A percentile compares a stretch with the other conserved stretches of the same genome.
Conservation (phyloP, 768 basidiomycete genomes). For the Cyclocybe aegerita region DNA sequence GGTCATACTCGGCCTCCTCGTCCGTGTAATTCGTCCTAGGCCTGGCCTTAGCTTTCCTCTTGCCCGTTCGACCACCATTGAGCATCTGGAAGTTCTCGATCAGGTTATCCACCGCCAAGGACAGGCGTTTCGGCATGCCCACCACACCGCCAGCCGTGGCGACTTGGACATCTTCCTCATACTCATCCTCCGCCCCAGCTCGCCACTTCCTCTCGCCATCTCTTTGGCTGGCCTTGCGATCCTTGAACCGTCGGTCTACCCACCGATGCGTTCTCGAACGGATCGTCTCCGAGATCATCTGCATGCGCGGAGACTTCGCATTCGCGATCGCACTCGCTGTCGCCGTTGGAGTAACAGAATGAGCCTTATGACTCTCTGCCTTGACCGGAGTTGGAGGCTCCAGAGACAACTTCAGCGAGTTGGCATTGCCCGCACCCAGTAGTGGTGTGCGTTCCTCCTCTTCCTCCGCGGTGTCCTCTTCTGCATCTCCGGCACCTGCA, state of each 20-base stretch:
- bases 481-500: no score
- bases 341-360: not conserved
- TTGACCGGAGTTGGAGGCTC: slow-evolving; percentile 43
- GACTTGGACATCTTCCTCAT: not conserved
- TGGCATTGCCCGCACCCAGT: slow-evolving; percentile 2
- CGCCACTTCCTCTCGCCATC: not conserved
- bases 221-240: slow-evolving; percentile 17
- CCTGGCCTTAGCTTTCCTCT: not conserved
- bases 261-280: slow-evolving; percentile 59
- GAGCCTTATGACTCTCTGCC: slow-evolving; percentile 3
- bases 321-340: slow-evolving; percentile 3
- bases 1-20: not conserved
- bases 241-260: slow-evolving; percentile 55
- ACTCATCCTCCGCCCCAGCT: not conserved
- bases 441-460: not conserved
- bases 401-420: slow-evolving; percentile 35
- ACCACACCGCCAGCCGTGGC: not conserved
- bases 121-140: slow-evolving; percentile 36
- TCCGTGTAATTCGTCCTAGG: not conserved
- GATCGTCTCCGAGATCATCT: slow-evolving; percentile 49
- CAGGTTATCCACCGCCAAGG: slow-evolving; percentile 43
- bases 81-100: slow-evolving; percentile 28
- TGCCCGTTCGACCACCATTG: not conserved
- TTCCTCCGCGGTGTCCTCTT: not conserved
- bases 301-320: slow-evolving; percentile 30